phyloP scores from a whole-genome alignment of 2,329 filamentous ascomycete species.

The Talaromyces sp. region DNA sequence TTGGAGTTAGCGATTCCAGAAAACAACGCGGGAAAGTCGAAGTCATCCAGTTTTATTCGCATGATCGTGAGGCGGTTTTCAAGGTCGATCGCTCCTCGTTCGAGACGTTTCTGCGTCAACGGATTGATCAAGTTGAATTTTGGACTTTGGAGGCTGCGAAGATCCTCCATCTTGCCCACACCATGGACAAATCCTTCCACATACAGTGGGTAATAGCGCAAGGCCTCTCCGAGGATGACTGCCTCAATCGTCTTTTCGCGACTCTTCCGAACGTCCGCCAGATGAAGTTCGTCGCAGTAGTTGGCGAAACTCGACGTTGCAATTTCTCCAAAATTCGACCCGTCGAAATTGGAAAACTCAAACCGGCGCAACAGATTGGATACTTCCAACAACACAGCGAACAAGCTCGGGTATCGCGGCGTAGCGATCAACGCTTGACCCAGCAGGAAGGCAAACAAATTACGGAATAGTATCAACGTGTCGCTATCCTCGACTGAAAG shows the following conservation, averaged over 20 bases:
- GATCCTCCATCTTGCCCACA: slow-evolving; percentile 76
- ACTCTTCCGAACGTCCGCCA: slow-evolving; percentile 78
- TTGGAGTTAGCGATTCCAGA: slow-evolving; percentile 83
- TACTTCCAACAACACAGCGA: slow-evolving; percentile 62
- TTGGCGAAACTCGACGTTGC: slow-evolving; percentile 51
- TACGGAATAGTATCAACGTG: slow-evolving; percentile 59
- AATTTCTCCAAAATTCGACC: slow-evolving; percentile 63
- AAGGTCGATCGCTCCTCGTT: slow-evolving; percentile 78
- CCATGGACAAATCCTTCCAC: slow-evolving; percentile 90
- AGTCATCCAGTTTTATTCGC: slow-evolving; percentile 73
- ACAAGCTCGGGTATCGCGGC: slow-evolving; percentile 54
- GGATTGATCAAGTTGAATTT: slow-evolving; percentile 69
- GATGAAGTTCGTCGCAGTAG: slow-evolving; percentile 72
- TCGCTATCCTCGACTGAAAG: slow-evolving; percentile 53
- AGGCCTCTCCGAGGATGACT: slow-evolving; percentile 81
- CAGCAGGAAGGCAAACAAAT: slow-evolving; percentile 63
- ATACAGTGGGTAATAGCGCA: slow-evolving; percentile 79
- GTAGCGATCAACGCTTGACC: slow-evolving; percentile 62
- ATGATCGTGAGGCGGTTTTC: slow-evolving; percentile 69
- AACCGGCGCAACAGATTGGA: slow-evolving; percentile 57
- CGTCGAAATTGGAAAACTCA: slow-evolving; percentile 61
- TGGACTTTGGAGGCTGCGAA: slow-evolving; percentile 66
- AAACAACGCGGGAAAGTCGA: slow-evolving; percentile 89
- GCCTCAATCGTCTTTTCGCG: slow-evolving; percentile 87
- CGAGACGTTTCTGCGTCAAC: slow-evolving; percentile 74